These are phyloP conservation scores for Kazachstania kunashirensis DNA, from an alignment of 805 yeast genomes.

Conservation along the genomic window DNA sequence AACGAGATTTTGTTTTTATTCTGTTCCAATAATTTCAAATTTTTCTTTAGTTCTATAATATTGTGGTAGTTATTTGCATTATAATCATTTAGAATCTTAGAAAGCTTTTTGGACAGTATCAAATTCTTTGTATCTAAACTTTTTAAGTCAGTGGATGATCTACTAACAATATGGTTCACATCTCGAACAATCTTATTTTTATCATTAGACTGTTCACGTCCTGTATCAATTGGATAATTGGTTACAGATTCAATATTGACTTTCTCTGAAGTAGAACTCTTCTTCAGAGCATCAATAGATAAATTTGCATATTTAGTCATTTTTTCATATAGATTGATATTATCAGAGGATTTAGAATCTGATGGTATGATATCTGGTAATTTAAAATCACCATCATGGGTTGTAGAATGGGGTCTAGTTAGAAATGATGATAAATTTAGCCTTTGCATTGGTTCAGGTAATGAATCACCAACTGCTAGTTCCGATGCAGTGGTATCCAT, in stretches of 20 bases:
- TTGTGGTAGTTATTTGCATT: constrained; percentile 20
- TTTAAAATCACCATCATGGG: neutral
- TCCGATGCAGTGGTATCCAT: constrained; percentile 14
- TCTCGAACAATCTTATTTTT: neutral
- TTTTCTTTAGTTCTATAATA: constrained; percentile 29
- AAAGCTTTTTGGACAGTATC: constrained; percentile 28
- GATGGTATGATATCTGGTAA: constrained; percentile 1
- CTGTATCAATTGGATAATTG: neutral
- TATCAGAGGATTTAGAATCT: neutral
- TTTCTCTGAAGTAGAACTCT: neutral
- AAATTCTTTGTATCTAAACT: constrained; percentile 15
- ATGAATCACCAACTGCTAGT: constrained; percentile 5
- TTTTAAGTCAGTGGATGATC: constrained; percentile 1
- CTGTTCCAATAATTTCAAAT: constrained; percentile 27
- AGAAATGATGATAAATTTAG: constrained; percentile 15
- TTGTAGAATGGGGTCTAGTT: neutral
- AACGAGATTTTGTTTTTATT: constrained; percentile 20
- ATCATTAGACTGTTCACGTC: neutral
- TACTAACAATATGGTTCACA: constrained; percentile 1
- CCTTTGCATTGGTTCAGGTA: constrained; percentile 25
- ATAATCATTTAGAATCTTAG: constrained; percentile 28
- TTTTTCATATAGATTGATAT: constrained; percentile 12
- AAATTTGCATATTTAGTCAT: constrained; percentile 17
- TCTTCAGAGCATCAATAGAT: constrained; percentile 3
- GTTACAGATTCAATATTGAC: neutral